Evolutionary conservation across 1,284 basidiomycete species (phyloP).

Genomic region (Cryptococcus depauperatus): DNA sequence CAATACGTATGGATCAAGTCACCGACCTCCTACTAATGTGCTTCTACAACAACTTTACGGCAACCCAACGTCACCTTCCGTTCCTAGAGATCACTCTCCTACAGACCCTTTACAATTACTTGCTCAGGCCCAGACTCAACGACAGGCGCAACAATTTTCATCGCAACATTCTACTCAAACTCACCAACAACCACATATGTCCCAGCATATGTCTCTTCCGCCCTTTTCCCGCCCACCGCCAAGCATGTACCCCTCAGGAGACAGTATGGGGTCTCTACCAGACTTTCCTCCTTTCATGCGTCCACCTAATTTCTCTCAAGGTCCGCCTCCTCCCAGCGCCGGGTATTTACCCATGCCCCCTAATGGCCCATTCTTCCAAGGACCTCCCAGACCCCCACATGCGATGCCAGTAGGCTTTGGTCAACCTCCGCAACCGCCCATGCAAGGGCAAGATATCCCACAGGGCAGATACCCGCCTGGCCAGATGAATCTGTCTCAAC

Average conservation of each 20-base stretch:
- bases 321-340: background rate
- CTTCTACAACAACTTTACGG: slow-evolving; percentile 15
- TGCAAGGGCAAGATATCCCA: background rate
- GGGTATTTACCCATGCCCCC: background rate
- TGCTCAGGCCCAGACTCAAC: slow-evolving; percentile 19
- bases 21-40: slow-evolving; percentile 5
- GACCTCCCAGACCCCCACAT: background rate
- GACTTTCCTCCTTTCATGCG: slow-evolving; percentile 6
- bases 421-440: background rate
- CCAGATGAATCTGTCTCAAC: slow-evolving; percentile 17
- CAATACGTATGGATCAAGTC: slow-evolving; percentile 1
- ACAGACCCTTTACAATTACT: slow-evolving; percentile 29
- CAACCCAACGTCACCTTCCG: background rate
- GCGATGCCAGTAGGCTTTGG: background rate
- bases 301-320: background rate
- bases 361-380: background rate
- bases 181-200: slow-evolving; percentile 6
- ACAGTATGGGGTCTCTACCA: background rate
- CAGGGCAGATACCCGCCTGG: background rate
- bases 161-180: slow-evolving; percentile 2
- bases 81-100: slow-evolving; percentile 1
- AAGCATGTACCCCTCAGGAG: slow-evolving; percentile 2
- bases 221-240: slow-evolving; percentile 10
- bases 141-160: slow-evolving; percentile 7
- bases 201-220: slow-evolving; percentile 15